Conservation (phyloP, 768 basidiomycete species). For the Albatrellus ellisii region DNA sequence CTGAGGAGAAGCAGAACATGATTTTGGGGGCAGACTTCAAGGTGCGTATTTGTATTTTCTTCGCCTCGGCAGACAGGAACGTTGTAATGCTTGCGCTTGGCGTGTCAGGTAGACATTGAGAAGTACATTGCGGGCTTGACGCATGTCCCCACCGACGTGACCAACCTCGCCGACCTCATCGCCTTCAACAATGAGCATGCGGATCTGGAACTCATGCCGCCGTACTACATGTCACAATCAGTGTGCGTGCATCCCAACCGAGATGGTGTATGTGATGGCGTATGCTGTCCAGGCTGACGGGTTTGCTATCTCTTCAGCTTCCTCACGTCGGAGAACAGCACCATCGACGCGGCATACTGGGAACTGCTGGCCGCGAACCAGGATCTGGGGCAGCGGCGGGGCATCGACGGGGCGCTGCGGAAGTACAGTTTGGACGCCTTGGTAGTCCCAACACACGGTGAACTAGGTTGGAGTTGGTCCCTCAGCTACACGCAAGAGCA, state of each 20-base stretch:
- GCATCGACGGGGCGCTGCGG: conserved; percentile 23
- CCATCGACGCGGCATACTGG: conserved; percentile 19
- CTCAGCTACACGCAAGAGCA: neutral
- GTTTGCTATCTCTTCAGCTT: conserved; percentile 15
- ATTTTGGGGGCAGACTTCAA: conserved; percentile 48
- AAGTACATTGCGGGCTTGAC: conserved; percentile 33
- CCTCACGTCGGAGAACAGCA: conserved; percentile 17
- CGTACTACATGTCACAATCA: conserved; percentile 25
- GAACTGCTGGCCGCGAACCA: conserved; percentile 19
- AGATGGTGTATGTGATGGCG: too few relatives aligned
- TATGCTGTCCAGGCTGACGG: too few relatives aligned
- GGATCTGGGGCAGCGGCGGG: conserved; percentile 20
- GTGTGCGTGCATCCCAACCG: conserved; percentile 14
- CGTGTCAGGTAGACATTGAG: conserved; percentile 42
- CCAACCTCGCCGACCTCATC: conserved; percentile 43
- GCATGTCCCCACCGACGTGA: conserved; percentile 43
- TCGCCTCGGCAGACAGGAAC: neutral
- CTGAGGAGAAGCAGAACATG: conserved; percentile 36
- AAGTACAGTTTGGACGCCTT: conserved; percentile 22
- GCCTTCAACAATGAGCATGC: conserved; percentile 42
- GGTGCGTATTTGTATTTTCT: conserved; percentile 19
- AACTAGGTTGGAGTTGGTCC: too few relatives aligned
- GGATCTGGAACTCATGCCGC: conserved; percentile 29
- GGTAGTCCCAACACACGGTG: conserved; percentile 22
- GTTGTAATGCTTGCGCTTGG: too few relatives aligned